Evolutionary conservation across 768 basidiomycete species (phyloP), one percentile per base, ranked within the genome.

Genomic region (Fomitopsis pulvina): DNA sequence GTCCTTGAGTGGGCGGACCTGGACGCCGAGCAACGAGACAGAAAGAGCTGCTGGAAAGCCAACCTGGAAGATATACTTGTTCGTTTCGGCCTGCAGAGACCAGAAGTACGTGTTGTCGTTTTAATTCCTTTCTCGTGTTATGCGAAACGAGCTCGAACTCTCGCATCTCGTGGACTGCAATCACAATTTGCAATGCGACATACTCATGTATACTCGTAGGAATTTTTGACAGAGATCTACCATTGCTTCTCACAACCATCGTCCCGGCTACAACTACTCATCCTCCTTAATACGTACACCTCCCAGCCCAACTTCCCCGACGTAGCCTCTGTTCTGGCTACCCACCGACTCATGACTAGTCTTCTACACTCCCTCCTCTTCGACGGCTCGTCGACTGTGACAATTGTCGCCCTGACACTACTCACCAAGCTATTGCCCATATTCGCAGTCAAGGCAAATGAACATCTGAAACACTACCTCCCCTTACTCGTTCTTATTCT

Each of bases 51-150:
- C 24, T 92, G 89, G 89, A 91, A 89, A 65, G 65, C 68, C 25
- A 92, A 88, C 61, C 68, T 92, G 52, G 87, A 91, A 62, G 83
- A 87, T 57, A 75, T 87, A 18, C 70, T 92, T 37, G 71, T 88
- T 34, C 75, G 70, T 46, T 84, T 79, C 60, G 87, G 81, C 41
- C 62, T 80, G 50, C 73, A 79, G 56, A 65, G 72, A 48, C 85
- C 87, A 21, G 66, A 80, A 68, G 89, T 89, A 61, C 53, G 84
- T 70, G 47, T n/a, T n/a, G n/a, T n/a, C n/a, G n/a, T n/a, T n/a
- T n/a, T n/a, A n/a, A n/a, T n/a, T n/a, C n/a, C n/a, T n/a, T n/a
- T n/a, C n/a, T n/a, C n/a, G n/a, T n/a, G n/a, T n/a, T n/a, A n/a
- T n/a, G n/a, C n/a, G n/a, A n/a, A n/a, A n/a, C n/a, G n/a, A n/a